These are phyloP conservation scores for Cercospora canescens DNA, from an alignment of 2,329 filamentous ascomycete genomes.

Conservation along the genomic window DNA sequence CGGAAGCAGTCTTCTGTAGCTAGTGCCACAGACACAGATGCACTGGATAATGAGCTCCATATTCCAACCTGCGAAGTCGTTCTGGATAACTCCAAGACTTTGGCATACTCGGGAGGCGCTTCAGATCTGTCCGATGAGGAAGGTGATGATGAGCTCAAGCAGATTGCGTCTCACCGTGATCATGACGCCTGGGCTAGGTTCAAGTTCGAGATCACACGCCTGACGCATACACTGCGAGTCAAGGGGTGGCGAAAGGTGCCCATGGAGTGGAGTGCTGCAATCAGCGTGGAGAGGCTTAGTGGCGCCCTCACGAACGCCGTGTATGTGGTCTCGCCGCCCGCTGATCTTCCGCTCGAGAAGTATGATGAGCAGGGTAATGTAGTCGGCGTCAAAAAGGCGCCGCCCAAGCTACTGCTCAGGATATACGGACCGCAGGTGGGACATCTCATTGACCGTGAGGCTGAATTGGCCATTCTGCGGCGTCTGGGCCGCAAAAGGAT, in stretches of 20 bases:
- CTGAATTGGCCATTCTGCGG: constrained; percentile 81
- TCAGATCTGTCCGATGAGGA: constrained; percentile 53
- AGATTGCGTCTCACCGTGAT: constrained; percentile 31
- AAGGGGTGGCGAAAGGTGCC: constrained; percentile 90
- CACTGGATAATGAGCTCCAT: constrained; percentile 74
- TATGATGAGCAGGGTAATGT: constrained; percentile 40
- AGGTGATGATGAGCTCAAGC: constrained; percentile 27
- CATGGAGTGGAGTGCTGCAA: constrained; percentile 65
- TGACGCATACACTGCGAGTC: constrained; percentile 83
- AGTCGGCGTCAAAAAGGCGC: constrained; percentile 42
- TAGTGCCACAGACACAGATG: constrained; percentile 78
- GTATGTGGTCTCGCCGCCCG: constrained; percentile 85
- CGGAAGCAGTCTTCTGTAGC: constrained; percentile 42
- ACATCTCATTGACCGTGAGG: constrained; percentile 90
- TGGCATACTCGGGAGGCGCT: constrained; percentile 68
- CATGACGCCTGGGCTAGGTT: constrained; percentile 76
- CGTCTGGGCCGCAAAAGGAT: constrained; percentile 90
- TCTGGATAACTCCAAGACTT: constrained; percentile 86
- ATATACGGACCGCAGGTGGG: constrained; percentile 95
- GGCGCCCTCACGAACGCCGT: constrained; percentile 95
- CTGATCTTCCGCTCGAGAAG: constrained; percentile 52
- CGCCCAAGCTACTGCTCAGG: constrained; percentile 77
- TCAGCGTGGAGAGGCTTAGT: constrained; percentile 75
- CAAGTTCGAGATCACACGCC: constrained; percentile 86
- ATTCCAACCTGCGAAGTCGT: constrained; percentile 82